Conservation (phyloP, 2,329 filamentous ascomycete species). For the Neofusicoccum kwambonambiense region DNA sequence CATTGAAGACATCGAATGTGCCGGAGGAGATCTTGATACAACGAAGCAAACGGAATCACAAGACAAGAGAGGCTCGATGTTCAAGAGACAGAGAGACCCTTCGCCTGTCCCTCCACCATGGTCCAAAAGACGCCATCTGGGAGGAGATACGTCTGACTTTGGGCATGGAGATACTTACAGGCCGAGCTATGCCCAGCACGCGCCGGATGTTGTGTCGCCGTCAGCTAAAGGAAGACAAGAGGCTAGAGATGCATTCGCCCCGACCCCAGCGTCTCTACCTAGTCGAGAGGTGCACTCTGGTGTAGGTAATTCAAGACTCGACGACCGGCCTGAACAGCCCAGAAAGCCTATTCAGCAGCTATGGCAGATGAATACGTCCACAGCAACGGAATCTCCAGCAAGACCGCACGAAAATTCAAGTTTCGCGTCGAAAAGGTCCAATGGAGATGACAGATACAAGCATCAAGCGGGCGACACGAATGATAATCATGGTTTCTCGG, state of each 20-base stretch:
- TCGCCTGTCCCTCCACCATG: neutral
- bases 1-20: neutral
- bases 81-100: neutral
- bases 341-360: neutral
- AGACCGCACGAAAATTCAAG: neutral
- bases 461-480: neutral
- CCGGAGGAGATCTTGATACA: neutral
- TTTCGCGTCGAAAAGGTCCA: neutral
- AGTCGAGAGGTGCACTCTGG: neutral
- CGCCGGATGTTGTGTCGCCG: neutral
- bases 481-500: neutral
- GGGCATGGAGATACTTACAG: neutral
- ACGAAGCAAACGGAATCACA: neutral
- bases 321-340: neutral
- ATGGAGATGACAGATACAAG: neutral
- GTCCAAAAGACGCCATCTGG: neutral
- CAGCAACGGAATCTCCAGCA: neutral
- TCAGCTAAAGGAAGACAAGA: neutral
- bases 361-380: neutral
- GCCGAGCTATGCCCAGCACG: neutral
- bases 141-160: neutral
- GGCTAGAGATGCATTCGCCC: neutral
- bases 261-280: neutral
- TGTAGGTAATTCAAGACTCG: neutral
- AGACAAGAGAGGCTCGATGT: neutral